Evolutionary conservation across 108 stramenopile genomes (phyloP).

Genomic region (Nitzschia sp.): DNA sequence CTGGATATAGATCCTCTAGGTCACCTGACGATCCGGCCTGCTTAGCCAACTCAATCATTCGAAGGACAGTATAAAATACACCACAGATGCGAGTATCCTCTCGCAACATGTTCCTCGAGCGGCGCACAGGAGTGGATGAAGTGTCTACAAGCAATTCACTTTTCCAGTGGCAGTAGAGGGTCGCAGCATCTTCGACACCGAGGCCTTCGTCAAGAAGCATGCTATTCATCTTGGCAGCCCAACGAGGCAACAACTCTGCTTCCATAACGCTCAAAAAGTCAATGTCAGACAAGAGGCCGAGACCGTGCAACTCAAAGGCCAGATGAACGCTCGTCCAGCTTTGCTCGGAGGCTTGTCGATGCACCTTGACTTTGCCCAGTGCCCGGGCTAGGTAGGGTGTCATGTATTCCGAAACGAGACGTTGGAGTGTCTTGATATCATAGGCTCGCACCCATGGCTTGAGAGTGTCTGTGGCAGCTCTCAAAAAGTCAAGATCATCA

Average conservation of each 20-base stretch:
- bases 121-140: background rate
- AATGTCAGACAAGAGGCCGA: constrained; percentile 50
- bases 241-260: constrained; percentile 61
- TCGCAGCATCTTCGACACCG: constrained; percentile 8
- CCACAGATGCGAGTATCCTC: constrained; percentile 64
- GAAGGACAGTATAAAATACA: constrained; percentile 64
- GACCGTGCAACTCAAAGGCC: constrained; percentile 42
- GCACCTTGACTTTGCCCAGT: constrained; percentile 34
- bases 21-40: constrained; percentile 30
- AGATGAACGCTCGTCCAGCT: constrained; percentile 42
- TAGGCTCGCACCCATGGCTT: constrained; percentile 66
- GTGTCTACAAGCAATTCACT: constrained; percentile 22
- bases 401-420: constrained; percentile 46
- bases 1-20: constrained; percentile 42
- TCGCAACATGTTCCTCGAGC: constrained; percentile 34
- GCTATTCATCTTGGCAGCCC: constrained; percentile 44
- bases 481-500: constrained; percentile 45
- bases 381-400: constrained; percentile 54
- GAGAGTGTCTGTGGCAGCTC: constrained; percentile 34
- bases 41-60: constrained; percentile 57
- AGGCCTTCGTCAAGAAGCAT: background rate
- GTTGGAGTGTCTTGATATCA: constrained; percentile 39
- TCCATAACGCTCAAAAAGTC: constrained; percentile 78
- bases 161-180: constrained; percentile 64
- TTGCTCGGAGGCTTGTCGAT: constrained; percentile 23